Conservation (phyloP, 2,329 filamentous ascomycete species). For the Nigrospora oryzae region DNA sequence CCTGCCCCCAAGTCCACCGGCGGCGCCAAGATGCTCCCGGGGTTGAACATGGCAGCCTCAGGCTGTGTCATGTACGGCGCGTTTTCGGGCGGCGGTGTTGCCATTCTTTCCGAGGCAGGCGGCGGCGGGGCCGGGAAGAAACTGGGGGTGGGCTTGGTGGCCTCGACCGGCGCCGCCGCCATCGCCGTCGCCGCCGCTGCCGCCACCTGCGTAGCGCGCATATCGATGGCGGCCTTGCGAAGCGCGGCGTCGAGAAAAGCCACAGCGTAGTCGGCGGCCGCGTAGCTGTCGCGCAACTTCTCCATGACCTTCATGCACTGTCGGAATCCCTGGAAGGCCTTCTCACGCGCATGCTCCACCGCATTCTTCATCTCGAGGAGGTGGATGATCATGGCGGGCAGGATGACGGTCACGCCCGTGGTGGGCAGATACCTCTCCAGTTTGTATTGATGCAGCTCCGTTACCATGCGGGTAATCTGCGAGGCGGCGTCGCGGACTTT, state of each 20-base stretch:
- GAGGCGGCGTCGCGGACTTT: conserved; percentile 78
- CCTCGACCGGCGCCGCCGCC: conserved; percentile 7
- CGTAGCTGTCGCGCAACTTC: conserved; percentile 79
- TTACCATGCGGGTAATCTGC: conserved; percentile 78
- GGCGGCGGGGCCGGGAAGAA: conserved; percentile 8
- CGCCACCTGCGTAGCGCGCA: conserved; percentile 32
- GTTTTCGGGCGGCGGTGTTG: conserved; percentile 47
- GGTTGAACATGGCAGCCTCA: conserved; percentile 16
- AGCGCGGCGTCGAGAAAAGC: conserved; percentile 90
- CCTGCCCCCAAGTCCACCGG: conserved; percentile 18
- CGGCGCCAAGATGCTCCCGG: conserved; percentile 9
- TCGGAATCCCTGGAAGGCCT: conserved; percentile 72
- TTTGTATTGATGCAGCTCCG: conserved; percentile 62
- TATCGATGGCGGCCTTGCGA: conserved; percentile 73
- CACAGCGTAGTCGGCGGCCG: conserved; percentile 91
- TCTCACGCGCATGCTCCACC: conserved; percentile 60
- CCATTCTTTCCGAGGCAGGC: conserved; percentile 14
- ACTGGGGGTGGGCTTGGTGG: conserved; percentile 12
- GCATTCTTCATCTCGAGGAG: conserved; percentile 86
- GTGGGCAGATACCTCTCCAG: conserved; percentile 78
- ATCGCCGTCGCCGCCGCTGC: conserved; percentile 20
- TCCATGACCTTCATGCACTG: conserved; percentile 91
- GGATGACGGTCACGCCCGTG: conserved; percentile 80
- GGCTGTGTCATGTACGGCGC: conserved; percentile 27
- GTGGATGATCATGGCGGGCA: conserved; percentile 90